Percentiles rank a stretch among this genome's conserved stretches.
Conservation (phyloP, 2,329 filamentous ascomycete species). For the Colletotrichum phormii region DNA sequence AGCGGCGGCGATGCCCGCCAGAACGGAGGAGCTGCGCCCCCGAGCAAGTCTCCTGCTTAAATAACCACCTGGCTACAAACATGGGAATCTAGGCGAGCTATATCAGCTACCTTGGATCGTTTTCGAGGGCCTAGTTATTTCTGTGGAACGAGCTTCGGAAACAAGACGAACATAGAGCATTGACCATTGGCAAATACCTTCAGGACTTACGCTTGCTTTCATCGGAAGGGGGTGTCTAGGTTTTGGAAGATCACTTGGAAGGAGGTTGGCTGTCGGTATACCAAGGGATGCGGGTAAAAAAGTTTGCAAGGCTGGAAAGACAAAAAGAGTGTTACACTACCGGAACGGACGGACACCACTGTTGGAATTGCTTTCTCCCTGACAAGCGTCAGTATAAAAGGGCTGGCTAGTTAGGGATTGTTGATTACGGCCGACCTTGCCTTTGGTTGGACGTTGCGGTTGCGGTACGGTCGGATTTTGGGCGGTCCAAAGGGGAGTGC, state of each 20-base stretch:
- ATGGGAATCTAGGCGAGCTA: conserved; percentile 40
- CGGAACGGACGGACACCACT: conserved; percentile 40
- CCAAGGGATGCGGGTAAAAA: conserved; percentile 46
- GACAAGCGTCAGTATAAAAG: conserved; percentile 39
- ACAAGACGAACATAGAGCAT: conserved; percentile 58
- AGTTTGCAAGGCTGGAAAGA: conserved; percentile 56
- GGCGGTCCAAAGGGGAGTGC: conserved; percentile 43
- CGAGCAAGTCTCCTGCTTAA: conserved; percentile 71
- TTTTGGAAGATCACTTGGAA: conserved; percentile 57
- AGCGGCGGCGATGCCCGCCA: conserved; percentile 73
- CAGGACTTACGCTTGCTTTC: conserved; percentile 55
- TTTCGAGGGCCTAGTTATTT: conserved; percentile 41
- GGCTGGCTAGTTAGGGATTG: conserved; percentile 38
- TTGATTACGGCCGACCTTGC: conserved; percentile 34
- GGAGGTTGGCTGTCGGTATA: conserved; percentile 43
- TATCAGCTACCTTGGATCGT: conserved; percentile 43
- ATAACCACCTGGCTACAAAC: conserved; percentile 29
- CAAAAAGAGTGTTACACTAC: conserved; percentile 50
- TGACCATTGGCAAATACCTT: conserved; percentile 57
- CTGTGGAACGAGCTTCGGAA: conserved; percentile 51
- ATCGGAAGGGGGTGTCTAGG: conserved; percentile 50
- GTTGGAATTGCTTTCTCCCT: conserved; percentile 44
- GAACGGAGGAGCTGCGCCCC: conserved; percentile 68
- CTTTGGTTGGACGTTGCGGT: conserved; percentile 44
- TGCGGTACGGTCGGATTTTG: conserved; percentile 41